phyloP scores from a whole-genome alignment of 495 filamentous ascomycete genomes.

The Aspergillus ostianus region DNA sequence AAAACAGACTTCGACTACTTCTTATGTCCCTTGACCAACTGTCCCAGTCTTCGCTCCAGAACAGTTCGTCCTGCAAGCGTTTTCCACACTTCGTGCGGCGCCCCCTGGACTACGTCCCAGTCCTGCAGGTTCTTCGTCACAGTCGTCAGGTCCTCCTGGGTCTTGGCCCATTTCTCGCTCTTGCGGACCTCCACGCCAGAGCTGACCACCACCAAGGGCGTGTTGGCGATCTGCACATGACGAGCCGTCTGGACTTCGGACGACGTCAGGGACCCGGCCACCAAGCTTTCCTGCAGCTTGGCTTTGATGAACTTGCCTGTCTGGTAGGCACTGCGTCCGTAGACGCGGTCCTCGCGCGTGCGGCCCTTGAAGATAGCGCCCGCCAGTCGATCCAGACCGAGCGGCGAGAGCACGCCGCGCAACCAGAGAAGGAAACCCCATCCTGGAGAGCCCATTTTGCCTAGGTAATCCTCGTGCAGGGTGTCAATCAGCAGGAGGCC shows the following conservation, averaged over 20 bases:
- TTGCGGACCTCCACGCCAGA: constrained; percentile 60
- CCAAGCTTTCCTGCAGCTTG: constrained; percentile 88
- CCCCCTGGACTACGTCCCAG: constrained; percentile 84
- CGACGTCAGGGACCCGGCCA: constrained; percentile 75
- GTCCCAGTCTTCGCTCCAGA: constrained; percentile 66
- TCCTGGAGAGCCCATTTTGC: constrained; percentile 58
- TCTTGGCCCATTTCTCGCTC: constrained; percentile 69
- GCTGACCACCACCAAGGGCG: constrained; percentile 77
- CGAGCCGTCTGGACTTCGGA: constrained; percentile 75
- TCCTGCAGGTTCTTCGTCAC: constrained; percentile 71
- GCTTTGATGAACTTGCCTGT: constrained; percentile 79
- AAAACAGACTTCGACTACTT: not conserved
- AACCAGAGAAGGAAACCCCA: constrained; percentile 84
- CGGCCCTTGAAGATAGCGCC: constrained; percentile 79
- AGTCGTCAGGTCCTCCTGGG: constrained; percentile 78
- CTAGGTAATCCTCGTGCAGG: constrained; percentile 80
- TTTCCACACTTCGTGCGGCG: constrained; percentile 85
- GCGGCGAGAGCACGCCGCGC: constrained; percentile 77
- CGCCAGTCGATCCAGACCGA: constrained; percentile 74
- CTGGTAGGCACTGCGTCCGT: constrained; percentile 74
- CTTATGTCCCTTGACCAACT: constrained; percentile 49
- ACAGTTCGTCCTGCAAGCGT: constrained; percentile 62
- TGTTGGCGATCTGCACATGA: constrained; percentile 70
- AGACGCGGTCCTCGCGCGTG: constrained; percentile 78
- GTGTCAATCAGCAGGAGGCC: constrained; percentile 86